phyloP scores from a whole-genome alignment of 2,329 filamentous ascomycete genomes.

The Raffaelea deltoideospora region DNA sequence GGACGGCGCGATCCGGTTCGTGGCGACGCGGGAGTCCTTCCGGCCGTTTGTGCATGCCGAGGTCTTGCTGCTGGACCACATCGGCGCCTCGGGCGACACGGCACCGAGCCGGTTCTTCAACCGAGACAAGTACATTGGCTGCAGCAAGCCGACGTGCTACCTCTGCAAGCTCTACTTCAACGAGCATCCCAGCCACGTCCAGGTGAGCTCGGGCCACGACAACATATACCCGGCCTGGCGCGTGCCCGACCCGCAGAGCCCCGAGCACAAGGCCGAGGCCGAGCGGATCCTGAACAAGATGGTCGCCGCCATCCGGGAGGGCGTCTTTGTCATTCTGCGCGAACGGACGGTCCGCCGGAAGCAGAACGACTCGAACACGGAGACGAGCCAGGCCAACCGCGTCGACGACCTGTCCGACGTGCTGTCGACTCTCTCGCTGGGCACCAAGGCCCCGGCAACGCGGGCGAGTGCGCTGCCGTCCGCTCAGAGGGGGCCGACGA shows the following conservation, averaged over 20 bases:
- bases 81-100: not conserved
- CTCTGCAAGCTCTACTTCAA: conserved; percentile 12
- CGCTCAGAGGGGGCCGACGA: too few species aligned
- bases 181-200: conserved; percentile 3
- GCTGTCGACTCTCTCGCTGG: too few species aligned
- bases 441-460: too few species aligned
- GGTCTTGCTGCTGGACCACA: conserved; percentile 8
- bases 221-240: conserved; percentile 12
- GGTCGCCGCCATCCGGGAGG: not conserved
- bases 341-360: not conserved
- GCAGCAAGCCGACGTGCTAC: conserved; percentile 12
- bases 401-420: too few species aligned
- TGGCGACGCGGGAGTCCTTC: conserved; percentile 1
- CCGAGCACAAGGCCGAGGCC: not conserved
- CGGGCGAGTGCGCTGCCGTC: too few species aligned
- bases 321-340: not conserved
- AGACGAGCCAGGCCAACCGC: too few species aligned
- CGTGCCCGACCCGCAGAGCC: conserved; percentile 6
- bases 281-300: conserved; percentile 1
- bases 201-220: conserved; percentile 6
- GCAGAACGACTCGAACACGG: conserved; percentile 5
- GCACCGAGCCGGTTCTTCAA: conserved; percentile 9
- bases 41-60: conserved; percentile 11
- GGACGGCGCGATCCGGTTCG: conserved; percentile 2
- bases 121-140: conserved; percentile 11